Base-by-base conservation (phyloP, 805 yeast genomes). In the Kazachstania kunashirensis region DNA sequence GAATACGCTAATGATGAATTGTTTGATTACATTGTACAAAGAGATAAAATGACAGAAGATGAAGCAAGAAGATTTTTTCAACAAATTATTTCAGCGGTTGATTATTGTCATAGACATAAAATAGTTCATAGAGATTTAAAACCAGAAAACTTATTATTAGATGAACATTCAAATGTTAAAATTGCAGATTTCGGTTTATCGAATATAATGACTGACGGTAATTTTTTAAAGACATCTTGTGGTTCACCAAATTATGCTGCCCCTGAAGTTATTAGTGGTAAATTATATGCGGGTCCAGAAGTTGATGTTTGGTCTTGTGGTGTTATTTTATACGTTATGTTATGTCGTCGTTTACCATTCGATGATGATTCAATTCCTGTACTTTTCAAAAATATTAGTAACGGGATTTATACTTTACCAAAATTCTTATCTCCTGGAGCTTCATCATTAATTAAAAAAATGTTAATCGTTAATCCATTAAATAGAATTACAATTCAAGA, bases 291-390 rank as follows among this genome's bases (percentile, higher is more conserved):
- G 2, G 97, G 97, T 8, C 96, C 97, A 3, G 96, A 89, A 61
- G 96, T 89, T 33, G 97, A 88, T 59, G 96, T 88, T 38, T 88
- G 97, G 97, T 82, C 94, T 0, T 83, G 95, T 54, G 97, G 97
- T 51, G 96, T 89, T 27, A 86, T 89, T 33, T 66, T 88, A 37
- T 89, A 88, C 50, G 97, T 88, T 37, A 88, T 88, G 96, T 68
- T 89, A 36, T 88, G 96, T 61, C 96, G 97, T 27, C 70, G 96
- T 49, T 70, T 88, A 50, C 97, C 97, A 11, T 88, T 88, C 58
- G 97, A 88, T 61, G 97, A 88, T 61, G 97, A 88, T 55, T 81
- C 85, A 56, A 89, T 88, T 38, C 97, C 97, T 6, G 94, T 92
- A 1, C 67, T 88, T 44, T 88, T 89, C 68, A 86, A 86, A 59